Conservation (phyloP, 768 basidiomycete species). For the Gelatoporia subvermispora region DNA sequence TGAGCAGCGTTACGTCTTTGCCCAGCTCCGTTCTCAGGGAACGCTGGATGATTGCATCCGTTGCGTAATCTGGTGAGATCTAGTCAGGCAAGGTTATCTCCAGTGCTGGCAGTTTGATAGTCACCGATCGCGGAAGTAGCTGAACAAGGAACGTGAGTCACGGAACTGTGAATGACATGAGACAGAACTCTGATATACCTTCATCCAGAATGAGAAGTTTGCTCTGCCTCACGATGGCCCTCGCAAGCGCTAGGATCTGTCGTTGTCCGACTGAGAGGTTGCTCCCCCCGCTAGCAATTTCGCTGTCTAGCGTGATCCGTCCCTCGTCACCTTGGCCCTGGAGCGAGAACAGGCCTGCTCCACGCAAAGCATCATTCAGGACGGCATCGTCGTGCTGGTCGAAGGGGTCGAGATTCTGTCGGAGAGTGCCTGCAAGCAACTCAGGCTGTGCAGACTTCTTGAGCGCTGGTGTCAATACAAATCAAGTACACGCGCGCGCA, state of each 20-base stretch:
- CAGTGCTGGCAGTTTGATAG: background rate
- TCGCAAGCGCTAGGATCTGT: constrained; percentile 53
- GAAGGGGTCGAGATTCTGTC: constrained; percentile 57
- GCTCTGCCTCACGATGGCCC: constrained; percentile 50
- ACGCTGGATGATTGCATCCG: constrained; percentile 49
- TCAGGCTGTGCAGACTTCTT: constrained; percentile 35
- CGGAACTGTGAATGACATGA: constrained; percentile 16
- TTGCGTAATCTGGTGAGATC: constrained; percentile 39
- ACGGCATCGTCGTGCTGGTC: no score
- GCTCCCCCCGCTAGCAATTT: constrained; percentile 37
- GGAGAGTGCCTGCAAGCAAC: constrained; percentile 48
- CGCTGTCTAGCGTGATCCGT: constrained; percentile 38
- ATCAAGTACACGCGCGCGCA: constrained; percentile 24
- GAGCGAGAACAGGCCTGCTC: no score
- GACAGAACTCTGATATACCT: constrained; percentile 24
- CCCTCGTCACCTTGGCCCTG: constrained; percentile 34
- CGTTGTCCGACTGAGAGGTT: constrained; percentile 52
- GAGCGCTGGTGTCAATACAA: no score
- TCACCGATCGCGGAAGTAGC: constrained; percentile 41
- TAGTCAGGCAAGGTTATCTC: background rate
- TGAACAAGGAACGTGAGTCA: constrained; percentile 27
- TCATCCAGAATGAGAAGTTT: constrained; percentile 58
- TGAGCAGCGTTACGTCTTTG: constrained; percentile 43
- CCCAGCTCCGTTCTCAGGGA: constrained; percentile 43
- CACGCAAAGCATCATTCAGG: no score